Base-by-base conservation (phyloP, 176 grass and related monocot genomes). In the Tillandsia leiboldiana region DNA sequence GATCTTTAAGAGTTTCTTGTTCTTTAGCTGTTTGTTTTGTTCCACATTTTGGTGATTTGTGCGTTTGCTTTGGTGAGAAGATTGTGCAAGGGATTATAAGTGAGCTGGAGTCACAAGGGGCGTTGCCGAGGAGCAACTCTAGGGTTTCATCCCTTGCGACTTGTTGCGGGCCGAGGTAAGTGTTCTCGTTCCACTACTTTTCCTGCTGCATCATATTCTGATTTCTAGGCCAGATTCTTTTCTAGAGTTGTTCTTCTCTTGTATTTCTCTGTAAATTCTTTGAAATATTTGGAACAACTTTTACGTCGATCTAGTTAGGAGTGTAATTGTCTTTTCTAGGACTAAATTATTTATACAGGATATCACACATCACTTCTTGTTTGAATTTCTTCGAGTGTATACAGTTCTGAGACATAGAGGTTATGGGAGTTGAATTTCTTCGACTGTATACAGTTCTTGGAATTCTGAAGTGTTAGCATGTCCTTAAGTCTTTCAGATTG, bases 31-130 rank as follows among this genome's bases (percentile, higher is more conserved):
- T 51, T 50, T n/a, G 5, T 15, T 28, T 65, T 65, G 29, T 8
- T 70, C 33, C 33, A 42, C 42, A 29, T 50, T 51, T 62, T 70
- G 56, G 12, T 3, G 6, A 65, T 75, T 79, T 70, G 3, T 69
- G 54, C 54, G 20, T 53, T 57, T 65, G 33, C n/a, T 53, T 78
- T 75, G 65, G 48, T 74, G 67, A 11, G 29, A 61, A 99, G 95
- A 99, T 99, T 51, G 95, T 99, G 48, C 95, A 99, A 99, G 90
- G 87, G 50, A 99, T 99, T 59, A 99, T 99, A 67, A 99, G 95
- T 50, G 95, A 99, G 80, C 90, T 99, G 67, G 95, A 99, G 75
- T 86, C 89, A 73, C 95, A 94, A 75, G 95, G 95, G 17, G 84
- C 80, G 12, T 73, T 99, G 69, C 95, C 95, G 2, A 74, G 95